phyloP scores from a whole-genome alignment of 2,329 filamentous ascomycete species.

The Trichoderma cornu-damae region DNA sequence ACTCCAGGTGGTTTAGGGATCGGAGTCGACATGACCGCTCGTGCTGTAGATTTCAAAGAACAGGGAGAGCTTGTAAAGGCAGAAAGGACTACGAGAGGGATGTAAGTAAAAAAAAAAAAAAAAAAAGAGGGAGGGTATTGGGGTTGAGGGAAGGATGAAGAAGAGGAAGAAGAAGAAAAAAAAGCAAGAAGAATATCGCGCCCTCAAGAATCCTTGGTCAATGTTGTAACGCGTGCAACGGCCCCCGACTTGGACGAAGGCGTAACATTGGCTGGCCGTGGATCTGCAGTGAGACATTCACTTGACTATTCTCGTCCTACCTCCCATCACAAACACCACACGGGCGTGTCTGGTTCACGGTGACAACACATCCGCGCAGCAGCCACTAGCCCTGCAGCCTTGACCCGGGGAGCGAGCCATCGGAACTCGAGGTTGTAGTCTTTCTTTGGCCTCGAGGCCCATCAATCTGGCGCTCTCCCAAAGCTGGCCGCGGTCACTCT shows the following conservation, averaged over 20 bases:
- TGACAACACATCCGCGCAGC: slow-evolving; percentile 20
- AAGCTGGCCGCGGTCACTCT: neutral
- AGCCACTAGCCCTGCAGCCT: slow-evolving; percentile 17
- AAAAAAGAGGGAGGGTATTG: neutral
- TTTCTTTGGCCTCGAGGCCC: neutral
- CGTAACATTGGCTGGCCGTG: neutral
- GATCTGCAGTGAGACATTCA: slow-evolving; percentile 17
- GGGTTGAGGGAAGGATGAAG: neutral
- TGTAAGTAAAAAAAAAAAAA: neutral
- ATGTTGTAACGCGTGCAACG: slow-evolving; percentile 2
- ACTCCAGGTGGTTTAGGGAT: slow-evolving; percentile 35
- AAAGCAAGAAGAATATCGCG: neutral
- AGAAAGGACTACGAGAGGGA: neutral
- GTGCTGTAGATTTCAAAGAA: neutral
- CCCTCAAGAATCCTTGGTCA: neutral
- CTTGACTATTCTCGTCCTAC: neutral
- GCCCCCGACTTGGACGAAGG: neutral
- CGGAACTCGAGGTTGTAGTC: neutral
- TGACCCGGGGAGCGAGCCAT: neutral
- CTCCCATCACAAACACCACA: neutral
- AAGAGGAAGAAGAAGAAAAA: neutral
- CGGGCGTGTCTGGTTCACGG: neutral
- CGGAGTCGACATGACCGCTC: slow-evolving; percentile 33
- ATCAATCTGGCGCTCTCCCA: neutral
- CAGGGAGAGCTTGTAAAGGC: neutral